Base-by-base conservation (phyloP, 169 alveolate genomes). In the Toxoplasma gondii region DNA sequence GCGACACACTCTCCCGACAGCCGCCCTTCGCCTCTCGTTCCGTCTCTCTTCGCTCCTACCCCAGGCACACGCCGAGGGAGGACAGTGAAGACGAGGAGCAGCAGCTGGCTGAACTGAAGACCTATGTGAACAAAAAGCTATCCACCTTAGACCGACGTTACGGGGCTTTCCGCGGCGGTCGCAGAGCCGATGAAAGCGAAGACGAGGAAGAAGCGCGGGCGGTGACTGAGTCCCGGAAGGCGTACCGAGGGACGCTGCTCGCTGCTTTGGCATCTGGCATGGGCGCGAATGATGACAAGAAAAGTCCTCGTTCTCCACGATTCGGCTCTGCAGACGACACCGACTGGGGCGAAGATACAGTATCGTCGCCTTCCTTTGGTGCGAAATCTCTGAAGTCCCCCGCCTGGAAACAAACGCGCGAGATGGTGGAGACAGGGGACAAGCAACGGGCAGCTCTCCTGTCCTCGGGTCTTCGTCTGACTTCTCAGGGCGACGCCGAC, bases 261-360 rank as follows among this genome's bases (percentile, higher is more conserved):
- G 39, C 83, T 22, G 10, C 83, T 22, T 70, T 70, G 17, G 10
- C 83, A 22, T 17, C 36, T 16, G 83, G 83, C 44, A 70, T 31
- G 39, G 83, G 10, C 83, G 27, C 83, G 10, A 17, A 16, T 16
- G 12, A 70, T 22, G 83, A 17, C 39, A 9, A 22, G 39, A 10
- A 9, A 10, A 70, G 83, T 22, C 83, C 83, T 16, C 83, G 83
- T 7, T 70, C 83, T 16, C 83, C 83, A 16, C 83, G 83, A 7
- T 70, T 70, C 83, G 83, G 83, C 39, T 27, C 39, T 70, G 39
- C 83, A 9, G 83, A 70, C 83, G 83, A 70, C 83, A 27, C 17
- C 78, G 78, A 17, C n/a, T 16, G 83, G 27, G 83, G 29, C 34
- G 83, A 70, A 7, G 83, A 70, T 22, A 34, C 17, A 34, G 83